phyloP scores from a whole-genome alignment of 305 asterid species.

The Fraxinus ornus region DNA sequence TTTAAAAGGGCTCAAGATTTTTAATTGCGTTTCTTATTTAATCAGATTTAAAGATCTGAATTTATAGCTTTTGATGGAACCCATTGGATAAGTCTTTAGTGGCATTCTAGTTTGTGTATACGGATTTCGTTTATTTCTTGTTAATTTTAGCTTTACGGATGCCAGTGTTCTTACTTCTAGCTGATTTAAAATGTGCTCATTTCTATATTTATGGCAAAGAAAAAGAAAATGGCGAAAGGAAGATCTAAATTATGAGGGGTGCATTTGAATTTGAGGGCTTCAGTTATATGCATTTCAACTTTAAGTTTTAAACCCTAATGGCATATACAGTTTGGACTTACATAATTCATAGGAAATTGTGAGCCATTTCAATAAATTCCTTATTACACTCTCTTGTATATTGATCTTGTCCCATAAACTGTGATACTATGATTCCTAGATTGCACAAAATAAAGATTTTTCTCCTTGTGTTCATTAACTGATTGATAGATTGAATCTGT shows the following conservation, averaged over 20 bases:
- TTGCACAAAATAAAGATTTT: neutral
- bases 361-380: neutral
- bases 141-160: neutral
- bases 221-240: neutral
- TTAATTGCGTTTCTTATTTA: neutral
- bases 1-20: neutral
- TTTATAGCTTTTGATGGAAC: neutral
- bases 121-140: neutral
- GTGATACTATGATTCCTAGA: neutral
- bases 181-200: neutral
- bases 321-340: neutral
- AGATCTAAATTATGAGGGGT: neutral
- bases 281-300: neutral
- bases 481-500: neutral
- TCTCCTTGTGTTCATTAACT: neutral
- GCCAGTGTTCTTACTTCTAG: neutral
- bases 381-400: neutral
- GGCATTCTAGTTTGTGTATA: neutral
- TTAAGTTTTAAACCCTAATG: neutral
- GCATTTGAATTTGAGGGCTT: neutral
- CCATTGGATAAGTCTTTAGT: neutral
- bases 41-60: conserved; percentile 1
- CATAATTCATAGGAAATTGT: neutral
- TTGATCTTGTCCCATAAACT: neutral
- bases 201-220: conserved; percentile 2